Evolutionary conservation across 225 moss, liverwort and hornwort genomes (phyloP).

Genomic region (Rhytidiadelphus loreus): DNA sequence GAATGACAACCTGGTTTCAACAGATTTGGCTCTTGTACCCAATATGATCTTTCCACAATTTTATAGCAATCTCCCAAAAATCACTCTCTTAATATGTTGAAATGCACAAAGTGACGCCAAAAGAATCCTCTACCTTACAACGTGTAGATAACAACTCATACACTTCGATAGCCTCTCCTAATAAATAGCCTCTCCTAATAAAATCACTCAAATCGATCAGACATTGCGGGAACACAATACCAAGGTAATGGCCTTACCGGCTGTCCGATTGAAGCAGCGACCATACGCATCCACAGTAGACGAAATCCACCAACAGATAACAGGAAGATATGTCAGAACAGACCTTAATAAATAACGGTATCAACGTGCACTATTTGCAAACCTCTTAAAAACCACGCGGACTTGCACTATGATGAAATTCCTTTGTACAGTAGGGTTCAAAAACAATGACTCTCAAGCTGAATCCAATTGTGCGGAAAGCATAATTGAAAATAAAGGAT

Average conservation of each 20-base stretch:
- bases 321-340: neutral
- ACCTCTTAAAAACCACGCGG: neutral
- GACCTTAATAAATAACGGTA: neutral
- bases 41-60: neutral
- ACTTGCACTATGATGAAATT: neutral
- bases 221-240: neutral
- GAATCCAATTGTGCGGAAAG: neutral
- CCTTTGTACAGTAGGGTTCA: neutral
- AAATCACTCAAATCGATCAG: neutral
- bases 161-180: neutral
- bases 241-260: conserved; percentile 13
- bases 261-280: conserved; percentile 19
- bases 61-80: neutral
- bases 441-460: neutral
- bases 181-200: neutral
- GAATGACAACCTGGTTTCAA: neutral
- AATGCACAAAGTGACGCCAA: neutral
- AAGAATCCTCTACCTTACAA: neutral
- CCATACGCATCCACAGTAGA: conserved; percentile 4
- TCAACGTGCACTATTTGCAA: neutral
- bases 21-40: neutral
- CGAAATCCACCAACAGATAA: neutral
- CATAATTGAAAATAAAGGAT: neutral
- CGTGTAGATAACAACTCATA: neutral
- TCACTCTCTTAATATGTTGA: neutral